phyloP scores from a whole-genome alignment of 805 yeast genomes.

The Monosporozyma solicola region DNA sequence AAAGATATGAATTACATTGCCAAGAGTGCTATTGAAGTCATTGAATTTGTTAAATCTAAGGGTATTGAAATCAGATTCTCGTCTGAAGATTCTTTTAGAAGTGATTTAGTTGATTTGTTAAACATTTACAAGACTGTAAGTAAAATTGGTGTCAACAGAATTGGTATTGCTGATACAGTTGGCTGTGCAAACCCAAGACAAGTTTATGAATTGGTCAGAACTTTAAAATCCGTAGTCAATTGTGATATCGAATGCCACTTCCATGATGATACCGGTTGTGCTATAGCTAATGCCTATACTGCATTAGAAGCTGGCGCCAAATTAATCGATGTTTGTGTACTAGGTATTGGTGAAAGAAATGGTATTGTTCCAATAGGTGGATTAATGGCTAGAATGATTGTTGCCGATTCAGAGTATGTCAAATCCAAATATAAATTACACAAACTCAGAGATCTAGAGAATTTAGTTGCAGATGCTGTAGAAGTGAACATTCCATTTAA shows the following conservation, averaged over 20 bases:
- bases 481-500: slow-evolving; percentile 96
- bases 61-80: slow-evolving; percentile 96
- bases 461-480: slow-evolving; percentile 93
- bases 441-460: slow-evolving; percentile 92
- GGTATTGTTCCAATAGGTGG: slow-evolving; percentile 98
- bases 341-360: slow-evolving; percentile 98
- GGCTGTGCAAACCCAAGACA: slow-evolving; percentile 99
- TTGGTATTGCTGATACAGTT: slow-evolving; percentile 98
- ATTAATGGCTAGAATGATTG: slow-evolving; percentile 98
- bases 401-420: slow-evolving; percentile 95
- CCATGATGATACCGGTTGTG: slow-evolving; percentile 99
- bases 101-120: slow-evolving; percentile 88
- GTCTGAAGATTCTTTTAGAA: slow-evolving; percentile 95
- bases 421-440: slow-evolving; percentile 89
- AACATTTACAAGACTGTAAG: slow-evolving; percentile 95
- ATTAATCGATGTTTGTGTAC: slow-evolving; percentile 86
- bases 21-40: slow-evolving; percentile 90
- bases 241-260: slow-evolving; percentile 98
- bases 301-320: slow-evolving; percentile 97
- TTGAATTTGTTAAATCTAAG: slow-evolving; percentile 92
- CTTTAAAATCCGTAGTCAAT: slow-evolving; percentile 84
- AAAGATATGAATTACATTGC: slow-evolving; percentile 98
- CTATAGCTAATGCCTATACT: slow-evolving; percentile 96
- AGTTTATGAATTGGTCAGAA: slow-evolving; percentile 91
- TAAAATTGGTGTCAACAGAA: slow-evolving; percentile 96